Evolutionary conservation across 352 stramenopile species (phyloP), one percentile per base, ranked within the genome.

Genomic region (Pythium sp.): DNA sequence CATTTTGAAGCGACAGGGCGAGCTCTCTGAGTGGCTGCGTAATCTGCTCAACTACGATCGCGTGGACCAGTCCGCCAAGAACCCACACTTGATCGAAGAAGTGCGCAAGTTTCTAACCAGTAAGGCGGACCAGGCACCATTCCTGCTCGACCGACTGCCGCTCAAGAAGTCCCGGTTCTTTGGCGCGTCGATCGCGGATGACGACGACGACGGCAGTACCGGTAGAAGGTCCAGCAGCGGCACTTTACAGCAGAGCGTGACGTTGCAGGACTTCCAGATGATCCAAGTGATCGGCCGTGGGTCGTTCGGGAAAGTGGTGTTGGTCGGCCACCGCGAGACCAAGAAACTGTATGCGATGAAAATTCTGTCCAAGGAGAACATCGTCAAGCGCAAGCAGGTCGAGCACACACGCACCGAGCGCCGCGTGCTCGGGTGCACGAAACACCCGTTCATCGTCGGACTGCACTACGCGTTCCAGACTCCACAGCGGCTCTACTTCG

Each of bases 401-500:
- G 88, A 97, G 70, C 89, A 97, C 64, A 96, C 89, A 0, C 85
- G 92, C 34, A 93, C 89, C 0, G 91, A 97, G 62, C 77, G 91
- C 14, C 82, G 88, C 14, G 91, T 97, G 28, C 78, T 97, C 9
- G 84, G 87, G 2, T 87, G 91, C 47, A 91, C 90, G 9, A 79
- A 82, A 22, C 89, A 97, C 62, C 89, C 89, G 8, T 97, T 96
- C 64, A 97, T 97, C 54, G 91, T 97, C 0, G 88, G 87, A 0
- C 71, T 97, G 26, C 85, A 95, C 57, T 96, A 90, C 64, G 88
- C 90, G 1, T 96, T 97, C 61, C 88, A 97, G 69, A 94, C 95
- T 0, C 87, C 86, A 47, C 82, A 98, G 71, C 78, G 84, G 60
- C 79, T 99, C 1, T 99, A 98, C 66, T 99, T 99, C 73, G 97